Percentiles rank a stretch among this genome's conserved stretches.
phyloP scores from a whole-genome alignment of 75 land plant genomes.

The Larix kaempferi region DNA sequence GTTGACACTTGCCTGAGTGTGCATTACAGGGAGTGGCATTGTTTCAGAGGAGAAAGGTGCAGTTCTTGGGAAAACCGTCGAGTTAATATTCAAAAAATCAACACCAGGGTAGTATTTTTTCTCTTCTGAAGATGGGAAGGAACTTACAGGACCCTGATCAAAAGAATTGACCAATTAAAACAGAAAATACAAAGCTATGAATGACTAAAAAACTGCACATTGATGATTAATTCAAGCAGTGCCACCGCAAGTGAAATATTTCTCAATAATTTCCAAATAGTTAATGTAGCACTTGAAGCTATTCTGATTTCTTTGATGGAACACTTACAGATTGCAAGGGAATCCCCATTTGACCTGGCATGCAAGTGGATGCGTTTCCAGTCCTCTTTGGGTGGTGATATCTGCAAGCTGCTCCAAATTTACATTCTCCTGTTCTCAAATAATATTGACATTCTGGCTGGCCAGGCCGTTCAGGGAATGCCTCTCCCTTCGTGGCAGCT shows the following conservation, averaged over 20 bases:
- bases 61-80: neutral
- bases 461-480: constrained; percentile 67
- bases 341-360: constrained; percentile 69
- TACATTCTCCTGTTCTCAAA: constrained; percentile 94
- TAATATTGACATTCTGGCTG: constrained; percentile 92
- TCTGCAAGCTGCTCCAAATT: constrained; percentile 79
- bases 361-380: constrained; percentile 31
- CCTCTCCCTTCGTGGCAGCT: constrained; percentile 9
- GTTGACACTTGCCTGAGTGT: neutral
- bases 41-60: constrained; percentile 10
- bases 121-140: constrained; percentile 18
- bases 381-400: constrained; percentile 77
- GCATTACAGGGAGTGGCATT: constrained; percentile 16
- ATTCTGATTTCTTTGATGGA: neutral
- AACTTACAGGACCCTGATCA: constrained; percentile 13
- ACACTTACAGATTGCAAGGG: constrained; percentile 77
- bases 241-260: neutral
- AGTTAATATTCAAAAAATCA: neutral
- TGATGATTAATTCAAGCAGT: neutral
- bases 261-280: neutral
- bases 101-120: neutral
- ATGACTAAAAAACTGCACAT: no score
- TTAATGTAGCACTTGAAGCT: neutral
- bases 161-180: neutral
- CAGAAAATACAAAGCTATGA: no score